Percentiles rank a stretch among this genome's conserved stretches.
phyloP scores from a whole-genome alignment of 768 basidiomycete species.

The Amanita exitialis region DNA sequence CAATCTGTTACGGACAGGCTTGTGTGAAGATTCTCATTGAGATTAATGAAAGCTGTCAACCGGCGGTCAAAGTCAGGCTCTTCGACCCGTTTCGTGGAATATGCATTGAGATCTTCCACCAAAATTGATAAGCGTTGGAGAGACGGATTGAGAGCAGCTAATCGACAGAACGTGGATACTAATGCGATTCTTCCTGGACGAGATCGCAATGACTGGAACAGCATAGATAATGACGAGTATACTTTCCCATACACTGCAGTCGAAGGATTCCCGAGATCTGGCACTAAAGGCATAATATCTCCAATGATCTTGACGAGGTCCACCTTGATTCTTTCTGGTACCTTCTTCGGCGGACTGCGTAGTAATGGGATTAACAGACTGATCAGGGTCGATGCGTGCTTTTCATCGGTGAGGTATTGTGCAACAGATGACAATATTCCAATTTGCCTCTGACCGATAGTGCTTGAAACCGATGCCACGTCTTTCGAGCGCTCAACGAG shows the following conservation, averaged over 20 bases:
- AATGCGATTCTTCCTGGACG: constrained; percentile 64
- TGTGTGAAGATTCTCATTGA: constrained; percentile 60
- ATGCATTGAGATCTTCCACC: constrained; percentile 72
- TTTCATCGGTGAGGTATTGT: constrained; percentile 55
- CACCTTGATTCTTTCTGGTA: constrained; percentile 81
- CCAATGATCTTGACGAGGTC: constrained; percentile 67
- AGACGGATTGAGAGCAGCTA: constrained; percentile 33
- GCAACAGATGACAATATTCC: constrained; percentile 72
- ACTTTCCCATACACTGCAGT: constrained; percentile 38
- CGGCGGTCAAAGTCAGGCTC: constrained; percentile 92
- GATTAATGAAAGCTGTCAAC: constrained; percentile 55
- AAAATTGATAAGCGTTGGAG: constrained; percentile 42
- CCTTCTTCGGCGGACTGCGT: constrained; percentile 60
- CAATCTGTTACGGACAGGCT: constrained; percentile 51
- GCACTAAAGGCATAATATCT: constrained; percentile 56
- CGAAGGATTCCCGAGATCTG: constrained; percentile 39
- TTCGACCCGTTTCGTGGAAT: constrained; percentile 70
- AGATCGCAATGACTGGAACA: constrained; percentile 71
- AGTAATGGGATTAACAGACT: constrained; percentile 71
- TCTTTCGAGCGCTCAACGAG: constrained; percentile 58
- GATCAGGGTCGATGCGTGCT: constrained; percentile 67
- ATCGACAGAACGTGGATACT: constrained; percentile 48
- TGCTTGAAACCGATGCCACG: constrained; percentile 38
- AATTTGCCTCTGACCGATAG: constrained; percentile 75
- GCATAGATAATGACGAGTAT: constrained; percentile 57